Base-by-base conservation (phyloP, 805 yeast species). In the Debaryomyces maramus region DNA sequence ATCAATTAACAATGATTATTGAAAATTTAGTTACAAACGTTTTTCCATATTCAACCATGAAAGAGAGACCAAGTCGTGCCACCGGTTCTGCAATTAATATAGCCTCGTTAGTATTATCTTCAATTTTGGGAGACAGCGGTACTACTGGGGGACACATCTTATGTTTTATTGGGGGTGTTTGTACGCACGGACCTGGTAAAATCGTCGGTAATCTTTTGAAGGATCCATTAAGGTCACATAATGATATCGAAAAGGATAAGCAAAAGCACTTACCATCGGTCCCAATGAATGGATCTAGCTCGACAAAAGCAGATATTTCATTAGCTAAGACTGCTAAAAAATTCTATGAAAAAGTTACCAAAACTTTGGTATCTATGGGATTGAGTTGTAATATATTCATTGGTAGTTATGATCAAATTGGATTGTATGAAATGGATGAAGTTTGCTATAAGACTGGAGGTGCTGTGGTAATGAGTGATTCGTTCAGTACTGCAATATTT, bases 361-460 rank as follows among this genome's bases (percentile, higher is more conserved):
- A 66, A 18, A 55, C 53, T 13, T 65, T 78, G 16, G 70, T 79
- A 0, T 46, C 61, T 3, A 68, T 72, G 45, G 85, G 86, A 0
- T 73, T 78, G 39, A 65, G 80, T 5, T 65, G 81, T 33, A 77
- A 80, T 50, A 56, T 81, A 15, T 80, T 81, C 47, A 73, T 80
- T 41, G 88, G 88, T 11, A 72, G 83, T 9, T 81, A 81, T 55
- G 88, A 82, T 56, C 88, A 82, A 57, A 72, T 80, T 32, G 88
- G 88, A 0, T 62, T 82, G 22, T 75, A 63, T 46, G 88, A 82
- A 55, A 83, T 82, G 88, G 81, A 78, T 43, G 65, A 72, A 11
- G 58, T 81, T 8, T 65, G 78, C 36, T 69, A 72, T 50, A 68
- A 68, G 42, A 80, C 86, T 8, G 88, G 88, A 19, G 88, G 88